phyloP scores from a whole-genome alignment of 163 green algal genomes.

The Scenedesmus sp. region DNA sequence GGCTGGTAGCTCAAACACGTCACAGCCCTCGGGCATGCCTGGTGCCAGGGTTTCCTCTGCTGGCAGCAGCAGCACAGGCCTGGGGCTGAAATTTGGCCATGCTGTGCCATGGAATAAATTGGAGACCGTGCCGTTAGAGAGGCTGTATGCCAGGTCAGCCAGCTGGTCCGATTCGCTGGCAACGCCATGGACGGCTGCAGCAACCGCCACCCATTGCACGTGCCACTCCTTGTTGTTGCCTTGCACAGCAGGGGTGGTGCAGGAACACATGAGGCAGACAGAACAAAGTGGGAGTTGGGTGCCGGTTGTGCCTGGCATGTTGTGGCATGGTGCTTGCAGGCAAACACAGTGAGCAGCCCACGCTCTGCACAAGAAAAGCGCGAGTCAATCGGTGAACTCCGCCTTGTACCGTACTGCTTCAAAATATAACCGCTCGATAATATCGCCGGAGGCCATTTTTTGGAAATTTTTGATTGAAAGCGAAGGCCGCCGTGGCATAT shows the following conservation, averaged over 20 bases:
- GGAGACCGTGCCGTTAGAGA: neutral
- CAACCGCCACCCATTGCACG: constrained; percentile 16
- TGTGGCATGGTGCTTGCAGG: too few species aligned
- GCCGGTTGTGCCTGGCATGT: too few species aligned
- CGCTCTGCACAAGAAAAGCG: too few species aligned
- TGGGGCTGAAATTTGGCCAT: constrained; percentile 18
- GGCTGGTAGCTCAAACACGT: constrained; percentile 2
- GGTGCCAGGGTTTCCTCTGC: neutral
- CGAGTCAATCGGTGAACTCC: too few species aligned
- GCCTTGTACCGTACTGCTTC: too few species aligned
- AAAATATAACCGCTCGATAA: too few species aligned
- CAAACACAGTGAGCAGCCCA: too few species aligned
- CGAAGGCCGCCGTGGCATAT: too few species aligned
- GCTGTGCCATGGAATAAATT: constrained; percentile 22
- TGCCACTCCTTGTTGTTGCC: constrained; percentile 47
- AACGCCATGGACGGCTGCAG: neutral
- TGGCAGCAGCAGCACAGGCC: constrained; percentile 29
- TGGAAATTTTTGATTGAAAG: too few species aligned
- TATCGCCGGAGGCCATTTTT: too few species aligned
- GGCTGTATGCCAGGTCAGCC: constrained; percentile 17
- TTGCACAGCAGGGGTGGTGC: neutral
- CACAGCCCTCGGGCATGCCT: neutral
- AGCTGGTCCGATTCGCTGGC: neutral
- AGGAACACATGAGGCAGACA: neutral
- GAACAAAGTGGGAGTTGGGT: too few species aligned